phyloP scores from a whole-genome alignment of 228 moss, liverwort and hornwort species.

The Sphagnum magellanicum region DNA sequence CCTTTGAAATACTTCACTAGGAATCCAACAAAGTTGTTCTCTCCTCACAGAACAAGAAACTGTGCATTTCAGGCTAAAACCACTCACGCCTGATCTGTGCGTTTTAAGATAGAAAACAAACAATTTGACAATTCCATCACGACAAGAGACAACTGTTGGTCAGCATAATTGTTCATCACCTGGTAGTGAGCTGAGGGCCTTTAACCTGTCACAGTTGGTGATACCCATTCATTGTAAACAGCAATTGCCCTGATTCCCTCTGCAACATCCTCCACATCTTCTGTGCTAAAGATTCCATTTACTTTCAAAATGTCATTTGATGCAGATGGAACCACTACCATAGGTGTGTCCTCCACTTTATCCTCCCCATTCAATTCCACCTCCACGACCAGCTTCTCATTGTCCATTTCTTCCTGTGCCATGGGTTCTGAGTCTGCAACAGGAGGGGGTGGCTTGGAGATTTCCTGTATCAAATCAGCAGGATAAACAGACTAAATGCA shows the following conservation, averaged over 20 bases:
- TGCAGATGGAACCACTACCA: constrained; percentile 5
- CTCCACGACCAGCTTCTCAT: no score
- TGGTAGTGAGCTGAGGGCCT: constrained; percentile 81
- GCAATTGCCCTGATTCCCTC: constrained; percentile 43
- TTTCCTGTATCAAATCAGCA: no score
- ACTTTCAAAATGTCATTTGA: constrained; percentile 14
- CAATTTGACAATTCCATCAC: no score
- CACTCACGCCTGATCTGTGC: no score
- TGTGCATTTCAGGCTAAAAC: no score
- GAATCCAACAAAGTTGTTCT: no score
- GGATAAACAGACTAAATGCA: no score
- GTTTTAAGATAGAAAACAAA: no score
- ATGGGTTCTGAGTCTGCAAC: not conserved
- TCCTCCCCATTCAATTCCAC: constrained; percentile 5
- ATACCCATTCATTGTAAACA: constrained; percentile 59
- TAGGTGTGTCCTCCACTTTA: constrained; percentile 29
- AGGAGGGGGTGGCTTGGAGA: not conserved
- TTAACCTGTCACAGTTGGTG: constrained; percentile 46
- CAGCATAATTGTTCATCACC: constrained; percentile 7
- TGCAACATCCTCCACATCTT: constrained; percentile 17
- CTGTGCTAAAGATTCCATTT: constrained; percentile 8
- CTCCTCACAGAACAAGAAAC: no score
- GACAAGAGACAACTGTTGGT: no score
- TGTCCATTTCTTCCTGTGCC: not conserved
- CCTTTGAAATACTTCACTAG: no score